Evolutionary conservation across 805 yeast genomes (phyloP).

Genomic region (Lachancea waltii): DNA sequence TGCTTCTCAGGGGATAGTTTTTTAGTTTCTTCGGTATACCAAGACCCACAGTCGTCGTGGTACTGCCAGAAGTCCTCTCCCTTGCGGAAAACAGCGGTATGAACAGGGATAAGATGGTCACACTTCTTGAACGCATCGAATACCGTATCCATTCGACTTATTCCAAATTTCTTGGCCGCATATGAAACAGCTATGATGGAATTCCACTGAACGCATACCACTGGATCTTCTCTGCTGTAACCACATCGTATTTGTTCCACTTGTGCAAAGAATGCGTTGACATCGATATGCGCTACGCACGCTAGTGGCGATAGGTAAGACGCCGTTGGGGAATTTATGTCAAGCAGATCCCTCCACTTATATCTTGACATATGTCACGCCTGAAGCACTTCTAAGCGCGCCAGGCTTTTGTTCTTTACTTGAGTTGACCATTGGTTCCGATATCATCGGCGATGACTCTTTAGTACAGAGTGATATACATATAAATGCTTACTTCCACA

Average conservation of each 20-base stretch:
- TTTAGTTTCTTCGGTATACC: slow-evolving; percentile 38
- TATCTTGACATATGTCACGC: slow-evolving; percentile 35
- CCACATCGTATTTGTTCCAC: slow-evolving; percentile 77
- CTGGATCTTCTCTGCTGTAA: slow-evolving; percentile 61
- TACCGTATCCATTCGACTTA: slow-evolving; percentile 68
- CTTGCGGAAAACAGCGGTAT: slow-evolving; percentile 87
- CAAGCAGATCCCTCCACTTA: slow-evolving; percentile 43
- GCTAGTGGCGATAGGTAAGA: slow-evolving; percentile 65
- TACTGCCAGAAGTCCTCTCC: slow-evolving; percentile 85
- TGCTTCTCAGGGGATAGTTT: slow-evolving; percentile 56
- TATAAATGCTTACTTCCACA: too few relatives aligned
- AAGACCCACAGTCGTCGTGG: slow-evolving; percentile 35
- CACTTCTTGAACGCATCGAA: slow-evolving; percentile 68
- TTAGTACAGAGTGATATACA: slow-evolving; percentile 1
- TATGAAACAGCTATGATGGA: slow-evolving; percentile 84
- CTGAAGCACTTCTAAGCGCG: background rate
- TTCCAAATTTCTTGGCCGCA: slow-evolving; percentile 82
- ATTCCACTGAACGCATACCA: slow-evolving; percentile 93
- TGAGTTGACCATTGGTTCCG: background rate
- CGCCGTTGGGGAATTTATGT: slow-evolving; percentile 39
- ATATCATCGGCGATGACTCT: background rate
- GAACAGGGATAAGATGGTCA: slow-evolving; percentile 69
- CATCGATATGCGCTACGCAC: slow-evolving; percentile 78
- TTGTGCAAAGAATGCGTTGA: slow-evolving; percentile 95
- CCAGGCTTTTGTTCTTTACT: background rate